These are phyloP conservation scores for Circinella minor DNA, from an alignment of 371 early-diverging fungal genomes.

Conservation along the genomic window DNA sequence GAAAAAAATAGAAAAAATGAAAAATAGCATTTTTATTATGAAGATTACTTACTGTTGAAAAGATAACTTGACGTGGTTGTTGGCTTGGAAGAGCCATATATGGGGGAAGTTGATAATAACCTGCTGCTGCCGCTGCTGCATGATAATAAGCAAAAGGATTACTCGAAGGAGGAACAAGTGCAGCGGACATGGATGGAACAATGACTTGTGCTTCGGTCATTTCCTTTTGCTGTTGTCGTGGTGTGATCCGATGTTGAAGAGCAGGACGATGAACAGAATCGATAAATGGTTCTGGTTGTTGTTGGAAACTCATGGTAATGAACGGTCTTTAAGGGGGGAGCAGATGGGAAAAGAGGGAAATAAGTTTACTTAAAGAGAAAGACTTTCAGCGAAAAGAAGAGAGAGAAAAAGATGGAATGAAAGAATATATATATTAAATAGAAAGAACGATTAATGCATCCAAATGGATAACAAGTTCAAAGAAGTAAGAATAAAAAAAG, in stretches of 20 bases:
- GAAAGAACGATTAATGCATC: constrained; percentile 7
- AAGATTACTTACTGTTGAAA: constrained; percentile 2
- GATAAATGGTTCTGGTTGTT: neutral
- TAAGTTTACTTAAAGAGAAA: too few relatives aligned
- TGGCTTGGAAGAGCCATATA: constrained; percentile 7
- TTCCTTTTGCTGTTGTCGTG: constrained; percentile 14
- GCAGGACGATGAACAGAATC: constrained; percentile 7
- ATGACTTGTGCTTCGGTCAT: constrained; percentile 19
- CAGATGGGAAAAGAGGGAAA: neutral
- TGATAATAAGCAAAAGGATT: constrained; percentile 8
- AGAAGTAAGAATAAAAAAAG: neutral
- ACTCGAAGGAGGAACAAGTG: constrained; percentile 11
- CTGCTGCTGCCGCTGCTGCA: constrained; percentile 7
- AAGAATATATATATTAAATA: neutral
- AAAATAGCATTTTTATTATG: neutral
- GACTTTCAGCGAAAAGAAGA: neutral
- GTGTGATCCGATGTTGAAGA: constrained; percentile 15
- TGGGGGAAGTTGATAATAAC: constrained; percentile 7
- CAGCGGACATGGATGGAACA: constrained; percentile 21
- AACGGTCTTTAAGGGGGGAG: too few relatives aligned
- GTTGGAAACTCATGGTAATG: constrained; percentile 1
- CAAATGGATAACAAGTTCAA: neutral
- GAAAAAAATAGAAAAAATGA: neutral
- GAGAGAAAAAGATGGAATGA: neutral
- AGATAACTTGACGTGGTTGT: neutral